Base-by-base conservation (phyloP, 805 yeast genomes). In the Grigorovia transvaalensis region DNA sequence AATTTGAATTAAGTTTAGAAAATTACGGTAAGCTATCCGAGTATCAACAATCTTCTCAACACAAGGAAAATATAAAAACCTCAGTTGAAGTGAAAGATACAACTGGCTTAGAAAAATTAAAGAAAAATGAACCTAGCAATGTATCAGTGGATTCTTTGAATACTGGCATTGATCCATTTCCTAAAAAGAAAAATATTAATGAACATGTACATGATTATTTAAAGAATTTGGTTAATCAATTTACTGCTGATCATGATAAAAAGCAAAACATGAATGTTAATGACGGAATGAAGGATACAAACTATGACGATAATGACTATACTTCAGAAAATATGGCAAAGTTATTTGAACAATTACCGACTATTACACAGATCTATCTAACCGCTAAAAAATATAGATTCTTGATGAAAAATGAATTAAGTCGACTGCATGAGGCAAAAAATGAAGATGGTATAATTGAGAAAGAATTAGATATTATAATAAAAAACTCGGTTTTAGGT, bases 401-500 rank as follows among this genome's bases (percentile, higher is more conserved):
- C 20, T 50, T 48, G 20, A 52, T 61, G 50, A 50, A 49, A 30
- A 45, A 47, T 8, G 57, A 55, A 17, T 19, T 65, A 11, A 18
- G 17, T 13, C 18, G 8, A 7, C 30, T 50, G 4, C 9, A 38
- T 38, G 42, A 45, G 7, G 42, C 59, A 11, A 58, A 58, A 2
- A 15, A 45, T 19, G 50, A 56, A 20, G 20, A 49, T 4, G 23
- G 46, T 49, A 1, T 38, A 38, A 27, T 27, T 56, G 11, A 43
- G 50, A 4, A 17, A 6, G 51, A 50, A 20, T 27, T 63, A 9
- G 65, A 65, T 44, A 46, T 51, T 11, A 55, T 66, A 4, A 18
- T 64, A 13, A 54, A 59, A 12, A 50, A 59, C 1, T 61, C 69
- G 0, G 29, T 63, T 20, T 50, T 54, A 11, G 60, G 61, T 46